These are phyloP conservation scores for Pseudopithomyces chartarum DNA, from an alignment of 2,329 filamentous ascomycete genomes.

Conservation along the genomic window DNA sequence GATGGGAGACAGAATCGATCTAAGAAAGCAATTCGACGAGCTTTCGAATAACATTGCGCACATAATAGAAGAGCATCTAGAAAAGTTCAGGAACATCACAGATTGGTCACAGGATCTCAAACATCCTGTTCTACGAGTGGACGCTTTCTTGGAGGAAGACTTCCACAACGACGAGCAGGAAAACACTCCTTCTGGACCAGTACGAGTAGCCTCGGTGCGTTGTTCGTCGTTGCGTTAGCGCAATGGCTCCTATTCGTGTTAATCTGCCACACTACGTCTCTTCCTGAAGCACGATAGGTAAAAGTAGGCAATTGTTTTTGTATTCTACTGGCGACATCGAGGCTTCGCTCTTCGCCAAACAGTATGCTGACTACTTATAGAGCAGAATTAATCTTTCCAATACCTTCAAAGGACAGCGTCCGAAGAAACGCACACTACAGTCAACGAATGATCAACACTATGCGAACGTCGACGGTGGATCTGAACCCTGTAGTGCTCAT, in stretches of 20 bases:
- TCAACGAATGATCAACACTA: not conserved
- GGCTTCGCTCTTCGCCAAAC: not conserved
- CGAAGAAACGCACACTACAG: not conserved
- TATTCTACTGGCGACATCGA: not conserved
- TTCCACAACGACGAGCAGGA: constrained; percentile 6
- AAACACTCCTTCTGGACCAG: constrained; percentile 19
- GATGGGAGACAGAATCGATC: constrained; percentile 18
- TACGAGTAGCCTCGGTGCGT: constrained; percentile 36
- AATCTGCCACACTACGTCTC: not conserved
- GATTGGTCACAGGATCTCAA: constrained; percentile 31
- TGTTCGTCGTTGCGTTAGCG: not conserved
- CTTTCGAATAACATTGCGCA: constrained; percentile 36
- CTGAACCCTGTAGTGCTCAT: constrained; percentile 9
- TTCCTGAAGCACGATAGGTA: not conserved
- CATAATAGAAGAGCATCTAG: constrained; percentile 36
- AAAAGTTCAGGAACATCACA: constrained; percentile 27
- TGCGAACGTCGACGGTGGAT: not conserved
- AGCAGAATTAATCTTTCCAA: not conserved
- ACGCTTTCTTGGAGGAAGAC: constrained; percentile 39
- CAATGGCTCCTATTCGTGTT: not conserved
- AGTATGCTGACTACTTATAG: not conserved
- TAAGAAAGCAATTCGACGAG: constrained; percentile 27
- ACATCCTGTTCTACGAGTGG: constrained; percentile 34
- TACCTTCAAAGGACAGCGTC: not conserved
- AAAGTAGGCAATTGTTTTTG: not conserved